phyloP scores from a whole-genome alignment of 1,284 basidiomycete species.

The Melampsora larici-populina region DNA sequence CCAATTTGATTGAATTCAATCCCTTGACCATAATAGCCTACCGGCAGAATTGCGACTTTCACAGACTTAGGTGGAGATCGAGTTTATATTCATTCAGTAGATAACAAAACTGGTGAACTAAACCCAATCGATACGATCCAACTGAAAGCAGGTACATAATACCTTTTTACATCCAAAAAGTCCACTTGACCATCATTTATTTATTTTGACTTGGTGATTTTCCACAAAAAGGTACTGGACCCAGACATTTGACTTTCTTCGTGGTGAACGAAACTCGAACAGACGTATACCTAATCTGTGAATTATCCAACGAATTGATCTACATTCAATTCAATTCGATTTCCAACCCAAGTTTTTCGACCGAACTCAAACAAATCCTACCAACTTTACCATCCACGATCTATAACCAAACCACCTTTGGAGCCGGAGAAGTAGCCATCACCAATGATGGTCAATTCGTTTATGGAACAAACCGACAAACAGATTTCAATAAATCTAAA shows the following conservation, averaged over 20 bases:
- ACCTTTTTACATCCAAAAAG: neutral
- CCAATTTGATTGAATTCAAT: neutral
- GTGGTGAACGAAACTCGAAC: neutral
- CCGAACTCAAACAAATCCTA: neutral
- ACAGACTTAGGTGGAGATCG: constrained; percentile 15
- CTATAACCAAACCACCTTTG: neutral
- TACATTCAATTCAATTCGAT: neutral
- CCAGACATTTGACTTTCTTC: constrained; percentile 12
- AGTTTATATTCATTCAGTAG: constrained; percentile 18
- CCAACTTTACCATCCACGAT: neutral
- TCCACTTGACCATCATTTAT: neutral
- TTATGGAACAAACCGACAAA: constrained; percentile 26
- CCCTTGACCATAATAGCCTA: neutral
- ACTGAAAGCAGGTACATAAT: neutral
- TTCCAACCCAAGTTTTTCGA: neutral
- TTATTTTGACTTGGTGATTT: neutral
- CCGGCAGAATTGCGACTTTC: neutral
- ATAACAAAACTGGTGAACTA: neutral
- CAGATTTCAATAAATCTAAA: constrained; percentile 19
- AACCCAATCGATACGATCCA: constrained; percentile 3
- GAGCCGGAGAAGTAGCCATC: constrained; percentile 7
- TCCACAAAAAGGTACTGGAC: constrained; percentile 4
- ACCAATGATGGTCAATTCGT: constrained; percentile 17
- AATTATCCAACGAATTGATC: constrained; percentile 19
- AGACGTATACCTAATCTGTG: constrained; percentile 24